Conservation (phyloP, 2,329 filamentous ascomycete species). For the Phialocephala subalpina region DNA sequence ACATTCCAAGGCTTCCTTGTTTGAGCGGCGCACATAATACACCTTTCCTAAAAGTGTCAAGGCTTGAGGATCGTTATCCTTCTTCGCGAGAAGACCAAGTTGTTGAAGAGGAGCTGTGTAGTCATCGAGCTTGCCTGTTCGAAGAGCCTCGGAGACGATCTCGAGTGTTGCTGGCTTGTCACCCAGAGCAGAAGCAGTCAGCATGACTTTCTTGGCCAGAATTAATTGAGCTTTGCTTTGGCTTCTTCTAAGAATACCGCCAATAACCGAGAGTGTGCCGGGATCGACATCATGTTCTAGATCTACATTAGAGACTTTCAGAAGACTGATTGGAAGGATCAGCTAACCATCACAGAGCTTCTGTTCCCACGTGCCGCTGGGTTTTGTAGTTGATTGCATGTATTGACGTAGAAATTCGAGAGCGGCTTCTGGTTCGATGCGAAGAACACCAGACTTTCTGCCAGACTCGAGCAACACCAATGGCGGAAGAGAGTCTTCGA, state of each 20-base stretch:
- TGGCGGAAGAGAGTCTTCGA: conserved; percentile 35
- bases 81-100: conserved; percentile 37
- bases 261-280: conserved; percentile 34
- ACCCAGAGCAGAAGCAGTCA: conserved; percentile 39
- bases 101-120: conserved; percentile 28
- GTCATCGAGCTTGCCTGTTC: conserved; percentile 14
- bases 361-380: conserved; percentile 28
- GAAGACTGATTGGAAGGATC: background rate
- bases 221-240: conserved; percentile 26
- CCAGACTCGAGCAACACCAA: conserved; percentile 33
- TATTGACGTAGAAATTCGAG: conserved; percentile 38
- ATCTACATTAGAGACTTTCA: background rate
- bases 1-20: conserved; percentile 37
- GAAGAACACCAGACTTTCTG: conserved; percentile 36
- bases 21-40: conserved; percentile 27
- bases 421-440: conserved; percentile 34
- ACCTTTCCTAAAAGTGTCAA: conserved; percentile 42
- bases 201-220: conserved; percentile 35
- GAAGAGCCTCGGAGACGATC: conserved; percentile 33
- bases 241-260: conserved; percentile 36
- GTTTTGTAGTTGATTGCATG: conserved; percentile 11
- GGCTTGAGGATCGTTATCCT: conserved; percentile 38
- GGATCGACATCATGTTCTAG: conserved; percentile 38
- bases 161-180: conserved; percentile 39
- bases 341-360: conserved; percentile 35